These are phyloP conservation scores for Hortaea werneckii DNA, from an alignment of 2,329 filamentous ascomycete species.

Conservation along the genomic window DNA sequence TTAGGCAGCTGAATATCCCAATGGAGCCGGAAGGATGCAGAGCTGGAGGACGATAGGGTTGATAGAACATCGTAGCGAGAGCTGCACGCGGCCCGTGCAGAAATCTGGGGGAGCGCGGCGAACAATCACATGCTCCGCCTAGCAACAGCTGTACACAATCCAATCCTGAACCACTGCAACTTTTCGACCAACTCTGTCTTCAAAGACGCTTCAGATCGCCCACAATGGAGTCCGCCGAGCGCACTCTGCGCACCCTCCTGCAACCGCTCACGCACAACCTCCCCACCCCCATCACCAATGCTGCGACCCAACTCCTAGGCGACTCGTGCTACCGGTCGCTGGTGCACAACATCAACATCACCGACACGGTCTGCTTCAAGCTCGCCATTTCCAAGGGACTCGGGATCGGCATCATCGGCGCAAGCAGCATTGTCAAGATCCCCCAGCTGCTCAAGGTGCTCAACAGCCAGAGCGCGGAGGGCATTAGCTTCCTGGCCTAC, in stretches of 20 bases:
- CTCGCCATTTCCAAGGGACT: constrained; percentile 86
- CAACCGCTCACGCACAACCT: constrained; percentile 38
- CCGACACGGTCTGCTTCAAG: constrained; percentile 70
- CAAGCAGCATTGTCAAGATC: constrained; percentile 86
- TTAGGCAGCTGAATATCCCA: too few species aligned
- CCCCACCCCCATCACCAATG: constrained; percentile 62
- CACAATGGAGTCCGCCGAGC: constrained; percentile 37
- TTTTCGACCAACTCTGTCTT: neutral
- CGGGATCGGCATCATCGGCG: constrained; percentile 84
- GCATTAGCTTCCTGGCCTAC: constrained; percentile 83
- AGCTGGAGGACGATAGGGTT: too few species aligned
- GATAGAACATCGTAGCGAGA: too few species aligned
- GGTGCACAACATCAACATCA: constrained; percentile 72
- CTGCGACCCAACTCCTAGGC: constrained; percentile 72
- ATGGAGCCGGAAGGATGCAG: too few species aligned
- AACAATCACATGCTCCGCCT: too few species aligned
- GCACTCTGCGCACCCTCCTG: constrained; percentile 31
- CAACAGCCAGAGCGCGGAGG: constrained; percentile 66
- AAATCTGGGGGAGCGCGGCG: too few species aligned
- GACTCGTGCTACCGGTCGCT: constrained; percentile 75
- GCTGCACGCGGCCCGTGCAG: too few species aligned
- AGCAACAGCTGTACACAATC: constrained; percentile 2
- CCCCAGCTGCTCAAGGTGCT: constrained; percentile 93
- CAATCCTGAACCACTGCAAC: neutral
- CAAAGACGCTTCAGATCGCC: neutral